A percentile compares a stretch with the other conserved stretches of the same genome.
These are phyloP conservation scores for Petunia axillaris DNA, from an alignment of 257 asterid genomes.

Conservation along the genomic window DNA sequence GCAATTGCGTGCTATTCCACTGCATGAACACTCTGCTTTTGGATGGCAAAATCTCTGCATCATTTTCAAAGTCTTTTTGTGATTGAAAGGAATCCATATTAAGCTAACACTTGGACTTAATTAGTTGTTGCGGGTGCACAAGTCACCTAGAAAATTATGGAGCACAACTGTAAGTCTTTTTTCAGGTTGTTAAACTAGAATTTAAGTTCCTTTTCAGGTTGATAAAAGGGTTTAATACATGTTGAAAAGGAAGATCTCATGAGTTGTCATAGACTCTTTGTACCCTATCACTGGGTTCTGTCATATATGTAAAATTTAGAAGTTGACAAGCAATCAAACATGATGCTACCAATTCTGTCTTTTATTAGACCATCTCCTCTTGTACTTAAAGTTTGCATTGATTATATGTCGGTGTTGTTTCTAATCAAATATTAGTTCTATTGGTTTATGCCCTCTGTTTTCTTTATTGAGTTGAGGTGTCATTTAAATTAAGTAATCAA, in stretches of 20 bases:
- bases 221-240: too few species aligned
- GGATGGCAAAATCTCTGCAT: neutral
- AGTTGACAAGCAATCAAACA: too few species aligned
- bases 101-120: neutral
- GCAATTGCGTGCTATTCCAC: neutral
- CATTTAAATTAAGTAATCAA: neutral
- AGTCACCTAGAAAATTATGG: neutral
- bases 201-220: neutral
- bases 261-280: too few species aligned
- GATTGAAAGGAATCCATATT: conserved; percentile 15
- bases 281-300: too few species aligned
- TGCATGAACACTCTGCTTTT: conserved; percentile 6
- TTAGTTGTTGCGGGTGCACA: neutral
- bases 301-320: too few species aligned
- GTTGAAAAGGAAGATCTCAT: too few species aligned
- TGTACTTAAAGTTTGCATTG: too few species aligned
- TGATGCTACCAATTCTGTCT: too few species aligned
- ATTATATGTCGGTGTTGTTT: too few species aligned
- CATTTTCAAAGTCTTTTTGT: neutral
- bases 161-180: neutral
- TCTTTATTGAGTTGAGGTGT: neutral
- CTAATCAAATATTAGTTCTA: too few species aligned
- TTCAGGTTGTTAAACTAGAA: neutral
- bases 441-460: neutral
- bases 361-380: too few species aligned